phyloP scores from a whole-genome alignment of 345 rosid species.

The Gossypium ekmanianum region DNA sequence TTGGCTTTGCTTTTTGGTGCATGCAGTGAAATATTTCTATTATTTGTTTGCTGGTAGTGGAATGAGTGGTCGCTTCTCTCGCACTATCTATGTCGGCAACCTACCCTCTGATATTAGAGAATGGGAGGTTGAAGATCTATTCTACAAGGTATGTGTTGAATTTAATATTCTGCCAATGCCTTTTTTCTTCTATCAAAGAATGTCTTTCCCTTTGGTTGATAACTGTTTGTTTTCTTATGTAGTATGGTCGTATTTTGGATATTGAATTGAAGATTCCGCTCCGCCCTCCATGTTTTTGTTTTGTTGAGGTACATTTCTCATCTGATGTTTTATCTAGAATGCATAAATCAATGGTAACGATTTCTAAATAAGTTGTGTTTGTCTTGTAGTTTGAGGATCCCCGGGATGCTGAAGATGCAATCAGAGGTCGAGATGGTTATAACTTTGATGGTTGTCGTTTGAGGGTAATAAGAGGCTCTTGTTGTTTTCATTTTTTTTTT shows the following conservation, averaged over 20 bases:
- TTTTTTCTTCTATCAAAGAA: neutral
- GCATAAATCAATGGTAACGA: neutral
- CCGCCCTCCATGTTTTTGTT: constrained; percentile 90
- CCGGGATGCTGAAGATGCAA: constrained; percentile 83
- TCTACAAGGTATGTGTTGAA: constrained; percentile 70
- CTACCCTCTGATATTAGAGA: constrained; percentile 87
- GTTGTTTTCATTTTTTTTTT: neutral
- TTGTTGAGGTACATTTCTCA: constrained; percentile 69
- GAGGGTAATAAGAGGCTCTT: constrained; percentile 39
- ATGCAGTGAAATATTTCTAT: constrained; percentile 34
- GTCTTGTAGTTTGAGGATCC: constrained; percentile 49
- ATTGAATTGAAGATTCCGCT: constrained; percentile 93
- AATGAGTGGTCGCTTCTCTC: constrained; percentile 97
- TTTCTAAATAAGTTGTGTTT: constrained; percentile 18
- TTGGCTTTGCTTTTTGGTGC: constrained; percentile 10
- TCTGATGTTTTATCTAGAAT: neutral
- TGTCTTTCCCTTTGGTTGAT: constrained; percentile 4
- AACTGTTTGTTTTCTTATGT: constrained; percentile 10
- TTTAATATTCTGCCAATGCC: neutral
- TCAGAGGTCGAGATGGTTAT: constrained; percentile 78
- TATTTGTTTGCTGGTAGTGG: constrained; percentile 30
- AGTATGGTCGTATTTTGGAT: constrained; percentile 91
- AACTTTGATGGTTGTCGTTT: constrained; percentile 71
- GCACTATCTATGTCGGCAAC: constrained; percentile 93
- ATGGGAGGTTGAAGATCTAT: constrained; percentile 82